Evolutionary conservation across 352 stramenopile species (phyloP).

Genomic region (Globisporangium alternatum): DNA sequence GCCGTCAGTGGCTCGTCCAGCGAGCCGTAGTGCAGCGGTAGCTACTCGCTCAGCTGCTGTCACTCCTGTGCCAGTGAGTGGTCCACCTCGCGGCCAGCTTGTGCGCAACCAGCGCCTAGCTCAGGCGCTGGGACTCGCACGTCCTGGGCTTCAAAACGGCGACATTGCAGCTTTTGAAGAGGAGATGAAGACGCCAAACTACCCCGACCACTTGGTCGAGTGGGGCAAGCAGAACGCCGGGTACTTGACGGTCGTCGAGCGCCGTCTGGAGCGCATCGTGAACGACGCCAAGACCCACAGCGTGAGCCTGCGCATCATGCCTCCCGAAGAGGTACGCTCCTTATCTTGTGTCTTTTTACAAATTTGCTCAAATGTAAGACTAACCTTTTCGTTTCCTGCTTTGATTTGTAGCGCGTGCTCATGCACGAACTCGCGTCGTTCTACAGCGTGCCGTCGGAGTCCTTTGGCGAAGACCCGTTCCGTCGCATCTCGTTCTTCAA

Average conservation of each 20-base stretch:
- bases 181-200: slow-evolving; percentile 72
- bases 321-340: slow-evolving; percentile 42
- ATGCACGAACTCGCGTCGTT: slow-evolving; percentile 73
- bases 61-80: slow-evolving; percentile 17
- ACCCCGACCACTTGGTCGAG: slow-evolving; percentile 53
- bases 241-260: slow-evolving; percentile 71
- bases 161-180: slow-evolving; percentile 59
- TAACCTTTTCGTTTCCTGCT: slow-evolving; percentile 4
- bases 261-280: slow-evolving; percentile 70
- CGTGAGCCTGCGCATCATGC: slow-evolving; percentile 74
- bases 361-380: background rate
- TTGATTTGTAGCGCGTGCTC: slow-evolving; percentile 38
- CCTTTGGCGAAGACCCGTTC: slow-evolving; percentile 66
- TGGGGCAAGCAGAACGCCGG: slow-evolving; percentile 73
- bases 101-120: slow-evolving; percentile 68
- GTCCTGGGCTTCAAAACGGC: slow-evolving; percentile 33
- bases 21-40: slow-evolving; percentile 17
- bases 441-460: slow-evolving; percentile 70
- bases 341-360: background rate
- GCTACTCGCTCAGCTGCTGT: background rate
- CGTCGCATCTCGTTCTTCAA: slow-evolving; percentile 82
- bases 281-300: slow-evolving; percentile 66
- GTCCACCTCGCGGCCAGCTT: slow-evolving; percentile 45
- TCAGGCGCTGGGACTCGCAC: slow-evolving; percentile 52
- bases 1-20: slow-evolving; percentile 39